These are phyloP conservation scores for Fusarium protoensiforme DNA, from an alignment of 2,329 filamentous ascomycete species.

Conservation along the genomic window DNA sequence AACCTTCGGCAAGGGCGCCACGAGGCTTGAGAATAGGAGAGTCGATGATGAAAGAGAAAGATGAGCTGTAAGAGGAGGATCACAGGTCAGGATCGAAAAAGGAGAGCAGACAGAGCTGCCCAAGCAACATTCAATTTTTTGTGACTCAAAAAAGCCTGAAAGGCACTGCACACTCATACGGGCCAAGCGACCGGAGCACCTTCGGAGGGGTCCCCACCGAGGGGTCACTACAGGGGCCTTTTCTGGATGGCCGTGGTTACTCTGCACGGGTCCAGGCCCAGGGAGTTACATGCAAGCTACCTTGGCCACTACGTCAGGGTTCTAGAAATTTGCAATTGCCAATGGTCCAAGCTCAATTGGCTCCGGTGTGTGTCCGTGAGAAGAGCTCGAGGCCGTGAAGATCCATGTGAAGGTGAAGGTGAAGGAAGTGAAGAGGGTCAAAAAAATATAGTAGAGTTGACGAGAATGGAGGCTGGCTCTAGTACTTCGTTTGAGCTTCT, in stretches of 20 bases:
- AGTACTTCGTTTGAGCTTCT: not conserved
- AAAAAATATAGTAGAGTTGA: not conserved
- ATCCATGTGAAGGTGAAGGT: not conserved
- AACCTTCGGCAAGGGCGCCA: constrained; percentile 28
- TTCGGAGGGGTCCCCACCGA: constrained; percentile 46
- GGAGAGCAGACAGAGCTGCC: not conserved
- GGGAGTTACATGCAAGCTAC: constrained; percentile 26
- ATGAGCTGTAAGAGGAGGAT: constrained; percentile 10
- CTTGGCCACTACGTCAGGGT: constrained; percentile 38
- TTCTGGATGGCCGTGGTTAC: not conserved
- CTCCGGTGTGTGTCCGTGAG: constrained; percentile 26
- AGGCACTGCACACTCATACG: not conserved
- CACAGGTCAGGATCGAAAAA: constrained; percentile 1
- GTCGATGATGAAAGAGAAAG: constrained; percentile 14
- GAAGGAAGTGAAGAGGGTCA: not conserved
- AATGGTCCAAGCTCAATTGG: constrained; percentile 44
- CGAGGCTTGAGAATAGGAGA: constrained; percentile 12
- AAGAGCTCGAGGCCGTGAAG: constrained; percentile 1
- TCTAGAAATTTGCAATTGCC: constrained; percentile 42
- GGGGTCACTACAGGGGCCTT: constrained; percentile 27
- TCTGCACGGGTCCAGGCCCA: constrained; percentile 19
- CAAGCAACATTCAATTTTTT: constrained; percentile 25
- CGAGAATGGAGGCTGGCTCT: not conserved
- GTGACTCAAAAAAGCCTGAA: constrained; percentile 33
- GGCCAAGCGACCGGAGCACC: constrained; percentile 39